Evolutionary conservation across 192 early-diverging fungal genomes (phyloP), one percentile per base, ranked within the genome.

Genomic region (Cetraspora pellucida): DNA sequence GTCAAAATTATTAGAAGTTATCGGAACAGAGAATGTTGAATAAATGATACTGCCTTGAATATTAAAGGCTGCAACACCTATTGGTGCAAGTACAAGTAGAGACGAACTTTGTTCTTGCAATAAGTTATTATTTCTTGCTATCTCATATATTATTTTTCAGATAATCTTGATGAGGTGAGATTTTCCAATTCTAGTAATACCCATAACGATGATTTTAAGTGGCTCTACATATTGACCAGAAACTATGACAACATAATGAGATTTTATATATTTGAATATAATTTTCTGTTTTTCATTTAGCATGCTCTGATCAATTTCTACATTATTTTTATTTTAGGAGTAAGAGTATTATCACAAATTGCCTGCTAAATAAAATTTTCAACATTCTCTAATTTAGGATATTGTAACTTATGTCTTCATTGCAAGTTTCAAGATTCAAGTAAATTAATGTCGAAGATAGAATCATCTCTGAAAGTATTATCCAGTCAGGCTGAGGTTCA

Each of bases 1-100:
- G 5, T 55, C 21, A 16, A 21, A 55, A 16, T 55, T 19, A 21
- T 17, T 55, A 21, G 19, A 17, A 55, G 6, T 21, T 55, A 55
- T 19, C 19, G 17, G 17, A 55, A 55, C 7, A 6, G 54, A 21
- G n/a, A 55, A 19, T 21, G 61, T 8, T 27, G 28, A 64, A 27
- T 64, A 27, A 7, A 64, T 64, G 10, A 27, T 64, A 28, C 28
- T 37, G 27, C 61, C 61, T 0, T 43, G 27, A 37, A 64, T 37
- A 64, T 64, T 64, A 37, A 64, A 43, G 37, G 61, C 61, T 43
- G 61, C 61, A 64, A 64, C 28, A 6, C 61, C 61, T 64, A 3
- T 64, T 28, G 28, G 30, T 16, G 61, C 61, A 37, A 64, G 37
- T 10, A 64, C 10, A 64, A 64, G 37, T 37, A 37, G 37, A 37